These are phyloP conservation scores for Edaphochlamys debaryana DNA, from an alignment of 139 green algal genomes.

Conservation along the genomic window DNA sequence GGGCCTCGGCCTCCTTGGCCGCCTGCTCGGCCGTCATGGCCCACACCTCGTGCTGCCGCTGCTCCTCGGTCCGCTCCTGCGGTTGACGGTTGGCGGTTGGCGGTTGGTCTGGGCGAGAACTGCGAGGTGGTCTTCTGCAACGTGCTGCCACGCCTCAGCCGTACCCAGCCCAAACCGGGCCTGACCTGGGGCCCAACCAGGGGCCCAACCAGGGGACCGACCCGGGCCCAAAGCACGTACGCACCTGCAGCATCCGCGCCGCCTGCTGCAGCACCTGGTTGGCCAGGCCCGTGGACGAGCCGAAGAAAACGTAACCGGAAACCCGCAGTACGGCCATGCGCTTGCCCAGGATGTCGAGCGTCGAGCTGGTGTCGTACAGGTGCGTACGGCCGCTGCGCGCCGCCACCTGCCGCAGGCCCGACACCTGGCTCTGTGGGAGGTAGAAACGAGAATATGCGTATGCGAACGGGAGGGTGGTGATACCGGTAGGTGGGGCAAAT, in stretches of 20 bases:
- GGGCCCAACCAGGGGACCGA: too few relatives aligned
- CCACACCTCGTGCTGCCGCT: slow-evolving; percentile 27
- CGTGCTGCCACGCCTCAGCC: too few relatives aligned
- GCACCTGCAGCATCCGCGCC: slow-evolving; percentile 18
- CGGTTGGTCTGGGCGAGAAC: too few relatives aligned
- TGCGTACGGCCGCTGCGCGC: slow-evolving; percentile 24
- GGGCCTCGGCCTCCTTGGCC: neutral
- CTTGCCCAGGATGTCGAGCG: slow-evolving; percentile 27
- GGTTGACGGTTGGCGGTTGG: too few relatives aligned
- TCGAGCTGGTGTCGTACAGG: slow-evolving; percentile 14
- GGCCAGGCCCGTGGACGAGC: slow-evolving; percentile 64
- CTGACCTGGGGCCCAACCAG: too few relatives aligned
- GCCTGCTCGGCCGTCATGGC: slow-evolving; percentile 2
- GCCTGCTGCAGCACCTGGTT: slow-evolving; percentile 59
- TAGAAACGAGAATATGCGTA: neutral
- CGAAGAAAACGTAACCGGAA: slow-evolving; percentile 90
- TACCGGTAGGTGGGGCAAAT: neutral
- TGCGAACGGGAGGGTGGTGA: too few relatives aligned
- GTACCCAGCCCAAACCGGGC: too few relatives aligned
- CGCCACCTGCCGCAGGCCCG: slow-evolving; percentile 27
- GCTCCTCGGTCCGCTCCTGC: slow-evolving; percentile 27
- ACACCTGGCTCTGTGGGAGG: slow-evolving; percentile 41
- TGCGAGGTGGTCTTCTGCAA: too few relatives aligned
- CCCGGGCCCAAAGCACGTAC: too few relatives aligned
- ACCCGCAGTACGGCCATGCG: slow-evolving; percentile 67